A percentile compares a stretch with the other conserved stretches of the same genome.
phyloP scores from a whole-genome alignment of 129 eudicot genomes.

The Oenanthe sinensis region DNA sequence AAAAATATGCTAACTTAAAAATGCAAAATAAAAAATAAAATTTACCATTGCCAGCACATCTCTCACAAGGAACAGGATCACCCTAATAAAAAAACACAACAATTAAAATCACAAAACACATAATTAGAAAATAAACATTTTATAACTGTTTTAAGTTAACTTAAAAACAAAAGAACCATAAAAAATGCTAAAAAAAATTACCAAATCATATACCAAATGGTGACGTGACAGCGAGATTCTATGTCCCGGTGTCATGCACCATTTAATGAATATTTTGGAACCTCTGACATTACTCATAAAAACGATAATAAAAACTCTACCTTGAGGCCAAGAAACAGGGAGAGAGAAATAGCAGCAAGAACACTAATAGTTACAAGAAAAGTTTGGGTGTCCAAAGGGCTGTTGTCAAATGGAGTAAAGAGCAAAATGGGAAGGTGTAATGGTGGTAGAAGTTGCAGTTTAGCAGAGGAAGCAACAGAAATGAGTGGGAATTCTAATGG shows the following conservation, averaged over 20 bases:
- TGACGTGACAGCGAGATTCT: too few relatives aligned
- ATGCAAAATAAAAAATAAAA: neutral
- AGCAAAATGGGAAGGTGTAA: slow-evolving; percentile 53
- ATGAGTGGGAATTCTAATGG: slow-evolving; percentile 30
- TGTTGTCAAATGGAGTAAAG: slow-evolving; percentile 43
- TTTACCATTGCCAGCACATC: slow-evolving; percentile 94
- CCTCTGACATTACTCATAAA: neutral
- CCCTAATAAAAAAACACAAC: slow-evolving; percentile 51
- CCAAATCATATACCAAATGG: too few relatives aligned
- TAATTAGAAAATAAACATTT: neutral
- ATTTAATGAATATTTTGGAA: neutral
- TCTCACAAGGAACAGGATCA: slow-evolving; percentile 93
- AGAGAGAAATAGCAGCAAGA: slow-evolving; percentile 75
- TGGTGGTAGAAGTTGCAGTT: slow-evolving; percentile 16
- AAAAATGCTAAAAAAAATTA: neutral
- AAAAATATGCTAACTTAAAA: neutral
- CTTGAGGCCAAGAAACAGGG: slow-evolving; percentile 94
- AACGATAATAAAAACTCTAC: slow-evolving; percentile 19
- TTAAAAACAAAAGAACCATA: too few relatives aligned
- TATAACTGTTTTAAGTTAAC: neutral
- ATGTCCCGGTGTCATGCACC: neutral
- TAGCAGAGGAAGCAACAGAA: slow-evolving; percentile 23
- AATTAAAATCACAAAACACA: slow-evolving; percentile 18
- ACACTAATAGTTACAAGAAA: slow-evolving; percentile 74
- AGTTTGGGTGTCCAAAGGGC: slow-evolving; percentile 77